Conservation (phyloP, 2,329 filamentous ascomycete species). For the Alternaria panax region DNA sequence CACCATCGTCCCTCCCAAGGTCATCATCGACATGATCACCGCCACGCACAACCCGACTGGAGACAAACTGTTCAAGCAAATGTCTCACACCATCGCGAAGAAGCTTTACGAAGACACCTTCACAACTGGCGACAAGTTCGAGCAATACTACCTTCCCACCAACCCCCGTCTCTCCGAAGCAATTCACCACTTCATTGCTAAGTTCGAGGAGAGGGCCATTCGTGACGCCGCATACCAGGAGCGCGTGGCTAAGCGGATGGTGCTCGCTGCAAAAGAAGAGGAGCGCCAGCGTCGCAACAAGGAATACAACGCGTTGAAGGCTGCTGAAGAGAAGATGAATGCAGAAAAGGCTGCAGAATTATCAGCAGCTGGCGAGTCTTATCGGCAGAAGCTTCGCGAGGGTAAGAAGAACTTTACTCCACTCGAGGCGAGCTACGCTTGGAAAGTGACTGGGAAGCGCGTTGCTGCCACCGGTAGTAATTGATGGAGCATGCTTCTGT, state of each 20-base stretch:
- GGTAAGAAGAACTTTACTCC: slow-evolving; percentile 2
- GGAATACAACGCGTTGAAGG: not conserved
- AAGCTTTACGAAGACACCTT: slow-evolving; percentile 5
- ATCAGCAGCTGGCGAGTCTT: slow-evolving; percentile 2
- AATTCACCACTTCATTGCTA: not conserved
- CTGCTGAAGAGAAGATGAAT: not conserved
- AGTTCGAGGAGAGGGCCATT: not conserved
- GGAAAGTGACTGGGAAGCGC: not conserved
- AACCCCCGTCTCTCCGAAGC: slow-evolving; percentile 1
- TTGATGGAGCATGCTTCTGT: not conserved
- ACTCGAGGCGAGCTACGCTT: not conserved
- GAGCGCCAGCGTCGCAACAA: not conserved
- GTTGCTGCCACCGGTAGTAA: not conserved
- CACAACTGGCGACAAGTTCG: not conserved
- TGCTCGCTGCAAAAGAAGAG: not conserved
- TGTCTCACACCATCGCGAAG: slow-evolving; percentile 4
- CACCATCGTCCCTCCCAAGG: not conserved
- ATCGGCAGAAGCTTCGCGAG: slow-evolving; percentile 2
- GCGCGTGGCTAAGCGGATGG: not conserved
- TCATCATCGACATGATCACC: slow-evolving; percentile 9
- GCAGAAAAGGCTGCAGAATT: not conserved
- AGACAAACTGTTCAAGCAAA: slow-evolving; percentile 10
- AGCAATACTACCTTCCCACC: not conserved
- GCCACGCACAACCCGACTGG: slow-evolving; percentile 2
- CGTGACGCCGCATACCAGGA: not conserved